Conservation (phyloP, 108 stramenopile genomes). For the Hondaea fermentalgiana region DNA sequence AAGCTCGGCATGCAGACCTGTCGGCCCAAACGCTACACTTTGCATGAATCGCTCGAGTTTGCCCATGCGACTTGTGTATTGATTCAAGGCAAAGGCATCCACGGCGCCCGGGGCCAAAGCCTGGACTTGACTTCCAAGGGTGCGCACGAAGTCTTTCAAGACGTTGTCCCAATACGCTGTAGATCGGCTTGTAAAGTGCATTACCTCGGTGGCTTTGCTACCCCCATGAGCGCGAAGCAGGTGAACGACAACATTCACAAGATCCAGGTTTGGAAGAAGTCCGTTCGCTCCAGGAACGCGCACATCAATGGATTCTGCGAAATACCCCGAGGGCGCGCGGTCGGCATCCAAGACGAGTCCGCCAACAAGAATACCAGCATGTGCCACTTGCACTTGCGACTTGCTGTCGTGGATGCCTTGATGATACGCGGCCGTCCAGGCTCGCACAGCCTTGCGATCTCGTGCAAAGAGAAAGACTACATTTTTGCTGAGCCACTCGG, state of each 20-base stretch:
- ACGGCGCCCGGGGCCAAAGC: background rate
- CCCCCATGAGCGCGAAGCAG: background rate
- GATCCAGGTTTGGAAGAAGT: background rate
- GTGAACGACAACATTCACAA: background rate
- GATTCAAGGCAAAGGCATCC: background rate
- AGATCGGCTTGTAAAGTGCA: too few relatives aligned
- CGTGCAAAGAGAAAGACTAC: background rate
- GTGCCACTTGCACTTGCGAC: background rate
- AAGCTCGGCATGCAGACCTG: background rate
- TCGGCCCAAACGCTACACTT: background rate
- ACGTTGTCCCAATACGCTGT: too few relatives aligned
- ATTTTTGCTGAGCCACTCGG: constrained; percentile 10
- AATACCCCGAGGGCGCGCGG: background rate
- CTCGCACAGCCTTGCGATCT: background rate
- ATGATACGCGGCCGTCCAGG: background rate
- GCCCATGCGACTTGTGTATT: background rate
- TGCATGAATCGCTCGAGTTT: background rate
- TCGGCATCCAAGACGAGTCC: background rate
- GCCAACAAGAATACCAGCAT: background rate
- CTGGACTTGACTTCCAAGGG: too few relatives aligned
- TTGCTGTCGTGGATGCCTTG: background rate
- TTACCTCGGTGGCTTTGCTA: background rate
- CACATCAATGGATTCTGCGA: background rate
- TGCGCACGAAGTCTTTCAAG: too few relatives aligned
- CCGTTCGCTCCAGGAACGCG: background rate